Evolutionary conservation across 306 rosid species (phyloP).

Genomic region (Spatholobus suberectus): DNA sequence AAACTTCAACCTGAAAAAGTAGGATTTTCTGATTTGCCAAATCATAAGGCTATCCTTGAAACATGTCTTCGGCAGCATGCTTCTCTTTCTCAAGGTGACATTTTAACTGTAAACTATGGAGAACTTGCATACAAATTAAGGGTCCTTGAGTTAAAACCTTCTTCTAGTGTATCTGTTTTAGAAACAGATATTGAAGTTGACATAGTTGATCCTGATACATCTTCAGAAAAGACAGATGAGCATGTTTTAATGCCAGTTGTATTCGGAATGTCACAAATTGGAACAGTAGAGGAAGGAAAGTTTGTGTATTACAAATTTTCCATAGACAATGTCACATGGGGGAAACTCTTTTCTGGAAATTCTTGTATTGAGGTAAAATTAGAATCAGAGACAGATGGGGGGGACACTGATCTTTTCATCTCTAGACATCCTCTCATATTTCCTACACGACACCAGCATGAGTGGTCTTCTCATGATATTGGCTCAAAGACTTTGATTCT

Average conservation of each 20-base stretch:
- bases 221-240: slow-evolving; percentile 60
- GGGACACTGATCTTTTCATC: slow-evolving; percentile 90
- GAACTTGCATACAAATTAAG: slow-evolving; percentile 71
- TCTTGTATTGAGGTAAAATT: slow-evolving; percentile 72
- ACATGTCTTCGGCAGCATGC: slow-evolving; percentile 98
- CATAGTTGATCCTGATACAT: slow-evolving; percentile 69
- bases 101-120: slow-evolving; percentile 79
- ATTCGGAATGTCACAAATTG: slow-evolving; percentile 61
- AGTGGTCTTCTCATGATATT: slow-evolving; percentile 96
- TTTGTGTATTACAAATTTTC: slow-evolving; percentile 88
- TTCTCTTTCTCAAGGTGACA: slow-evolving; percentile 88
- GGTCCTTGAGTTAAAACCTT: slow-evolving; percentile 92
- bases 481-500: slow-evolving; percentile 93
- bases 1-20: slow-evolving; percentile 87
- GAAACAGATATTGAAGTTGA: slow-evolving; percentile 98
- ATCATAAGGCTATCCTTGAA: slow-evolving; percentile 97
- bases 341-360: slow-evolving; percentile 61
- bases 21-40: slow-evolving; percentile 93
- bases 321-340: slow-evolving; percentile 69
- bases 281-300: slow-evolving; percentile 73
- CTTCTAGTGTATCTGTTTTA: slow-evolving; percentile 86
- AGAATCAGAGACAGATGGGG: slow-evolving; percentile 68
- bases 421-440: slow-evolving; percentile 93
- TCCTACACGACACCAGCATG: slow-evolving; percentile 93
- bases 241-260: slow-evolving; percentile 66